Conservation (phyloP, 805 yeast genomes). For the Sugiyamaella qingdaonensis region DNA sequence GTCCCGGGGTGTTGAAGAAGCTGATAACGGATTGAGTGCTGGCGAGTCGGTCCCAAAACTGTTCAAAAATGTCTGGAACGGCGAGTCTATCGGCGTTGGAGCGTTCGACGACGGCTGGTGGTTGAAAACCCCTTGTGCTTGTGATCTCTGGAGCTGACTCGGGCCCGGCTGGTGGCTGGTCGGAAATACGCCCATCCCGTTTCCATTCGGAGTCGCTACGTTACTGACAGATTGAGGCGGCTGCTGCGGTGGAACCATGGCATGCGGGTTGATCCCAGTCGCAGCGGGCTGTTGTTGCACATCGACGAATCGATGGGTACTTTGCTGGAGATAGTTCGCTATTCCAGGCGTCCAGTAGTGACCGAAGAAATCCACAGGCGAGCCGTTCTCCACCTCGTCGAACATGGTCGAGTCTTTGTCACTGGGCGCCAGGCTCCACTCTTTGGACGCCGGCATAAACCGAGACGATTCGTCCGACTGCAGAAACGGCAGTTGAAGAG, state of each 20-base stretch:
- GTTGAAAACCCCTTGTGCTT: background rate
- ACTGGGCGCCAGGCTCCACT: slow-evolving; percentile 19
- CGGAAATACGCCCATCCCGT: background rate
- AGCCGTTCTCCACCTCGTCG: slow-evolving; percentile 18
- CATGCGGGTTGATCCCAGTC: no score
- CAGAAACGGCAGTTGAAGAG: slow-evolving; percentile 24
- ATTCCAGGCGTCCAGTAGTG: slow-evolving; percentile 17
- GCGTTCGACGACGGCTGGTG: background rate
- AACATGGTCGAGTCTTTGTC: slow-evolving; percentile 13
- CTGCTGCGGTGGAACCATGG: background rate
- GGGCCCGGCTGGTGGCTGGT: background rate
- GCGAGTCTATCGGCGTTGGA: slow-evolving; percentile 5
- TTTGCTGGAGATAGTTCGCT: background rate
- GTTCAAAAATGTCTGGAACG: slow-evolving; percentile 2
- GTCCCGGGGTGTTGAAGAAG: slow-evolving; percentile 5
- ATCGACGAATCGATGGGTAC: background rate
- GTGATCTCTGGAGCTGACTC: background rate
- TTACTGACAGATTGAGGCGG: background rate
- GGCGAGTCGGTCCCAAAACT: slow-evolving; percentile 1
- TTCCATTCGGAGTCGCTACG: background rate
- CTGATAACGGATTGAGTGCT: background rate
- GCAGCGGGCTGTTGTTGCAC: background rate
- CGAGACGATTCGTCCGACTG: slow-evolving; percentile 19
- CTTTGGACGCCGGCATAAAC: slow-evolving; percentile 22
- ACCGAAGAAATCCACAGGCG: slow-evolving; percentile 23